Conservation (phyloP, 768 basidiomycete species). For the Lyophyllum decastes region DNA sequence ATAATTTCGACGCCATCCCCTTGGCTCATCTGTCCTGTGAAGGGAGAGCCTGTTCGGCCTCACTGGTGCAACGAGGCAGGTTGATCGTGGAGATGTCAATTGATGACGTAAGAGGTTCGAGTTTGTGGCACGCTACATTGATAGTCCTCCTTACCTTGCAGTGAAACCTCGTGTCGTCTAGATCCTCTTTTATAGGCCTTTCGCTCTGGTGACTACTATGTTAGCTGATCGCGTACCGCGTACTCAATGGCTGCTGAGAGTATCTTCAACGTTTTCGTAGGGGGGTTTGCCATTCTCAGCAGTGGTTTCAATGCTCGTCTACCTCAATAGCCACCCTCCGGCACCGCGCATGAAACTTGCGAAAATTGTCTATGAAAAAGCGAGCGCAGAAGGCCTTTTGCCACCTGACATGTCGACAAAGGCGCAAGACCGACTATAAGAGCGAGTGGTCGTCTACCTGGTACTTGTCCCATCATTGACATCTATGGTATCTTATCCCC, state of each 20-base stretch:
- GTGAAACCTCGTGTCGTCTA: not conserved
- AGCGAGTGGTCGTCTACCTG: no score
- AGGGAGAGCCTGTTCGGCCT: not conserved
- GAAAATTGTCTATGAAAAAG: not conserved
- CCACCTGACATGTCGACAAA: not conserved
- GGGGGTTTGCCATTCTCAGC: constrained; percentile 7
- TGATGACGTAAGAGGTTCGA: not conserved
- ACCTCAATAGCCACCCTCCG: not conserved
- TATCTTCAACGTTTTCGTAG: constrained; percentile 11
- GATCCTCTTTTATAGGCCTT: not conserved
- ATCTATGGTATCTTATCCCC: no score
- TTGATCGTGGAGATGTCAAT: no score
- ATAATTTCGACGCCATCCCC: not conserved
- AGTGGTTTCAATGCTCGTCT: not conserved
- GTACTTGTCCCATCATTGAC: no score
- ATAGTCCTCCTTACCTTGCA: no score
- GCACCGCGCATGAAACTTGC: not conserved
- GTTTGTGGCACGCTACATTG: no score
- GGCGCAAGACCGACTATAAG: no score
- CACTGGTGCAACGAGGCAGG: not conserved
- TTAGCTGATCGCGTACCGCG: no score
- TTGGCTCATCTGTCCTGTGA: not conserved
- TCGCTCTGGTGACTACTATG: not conserved
- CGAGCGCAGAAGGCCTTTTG: not conserved
- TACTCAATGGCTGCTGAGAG: not conserved